These are phyloP conservation scores for Penicillium sp. DNA, from an alignment of 2,329 filamentous ascomycete species.

Conservation along the genomic window DNA sequence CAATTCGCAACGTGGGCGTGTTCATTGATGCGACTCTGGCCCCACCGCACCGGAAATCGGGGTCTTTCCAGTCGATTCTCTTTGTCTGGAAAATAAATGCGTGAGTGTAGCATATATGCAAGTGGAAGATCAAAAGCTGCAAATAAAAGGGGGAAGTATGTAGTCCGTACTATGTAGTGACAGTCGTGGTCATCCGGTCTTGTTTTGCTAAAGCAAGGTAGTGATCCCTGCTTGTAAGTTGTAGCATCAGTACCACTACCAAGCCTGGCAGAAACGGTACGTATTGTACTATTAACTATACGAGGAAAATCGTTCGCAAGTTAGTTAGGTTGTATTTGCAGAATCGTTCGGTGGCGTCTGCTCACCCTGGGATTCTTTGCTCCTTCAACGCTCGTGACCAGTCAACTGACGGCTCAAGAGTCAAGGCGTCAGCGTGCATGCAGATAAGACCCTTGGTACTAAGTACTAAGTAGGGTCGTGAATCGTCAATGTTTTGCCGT, in stretches of 20 bases:
- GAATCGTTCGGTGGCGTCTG: not conserved
- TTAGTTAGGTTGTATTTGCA: not conserved
- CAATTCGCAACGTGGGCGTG: not conserved
- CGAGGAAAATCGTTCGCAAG: not conserved
- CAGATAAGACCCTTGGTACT: not conserved
- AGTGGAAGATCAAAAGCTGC: not conserved
- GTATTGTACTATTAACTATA: too few species aligned
- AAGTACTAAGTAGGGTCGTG: not conserved
- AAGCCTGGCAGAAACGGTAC: not conserved
- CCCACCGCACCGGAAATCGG: not conserved
- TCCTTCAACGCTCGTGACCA: not conserved
- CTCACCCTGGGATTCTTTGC: too few species aligned
- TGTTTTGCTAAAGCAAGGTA: not conserved
- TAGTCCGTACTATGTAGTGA: not conserved
- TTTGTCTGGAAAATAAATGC: not conserved
- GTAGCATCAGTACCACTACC: not conserved
- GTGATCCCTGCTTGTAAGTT: not conserved
- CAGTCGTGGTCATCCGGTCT: not conserved
- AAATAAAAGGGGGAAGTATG: not conserved
- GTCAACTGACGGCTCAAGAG: constrained; percentile 55
- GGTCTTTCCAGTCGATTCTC: not conserved
- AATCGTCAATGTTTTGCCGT: not conserved
- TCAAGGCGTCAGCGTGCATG: constrained; percentile 62
- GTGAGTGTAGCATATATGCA: not conserved
- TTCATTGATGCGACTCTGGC: constrained; percentile 1